phyloP scores from a whole-genome alignment of 2,329 filamentous ascomycete genomes.

The Diaporthe citrichinensis region DNA sequence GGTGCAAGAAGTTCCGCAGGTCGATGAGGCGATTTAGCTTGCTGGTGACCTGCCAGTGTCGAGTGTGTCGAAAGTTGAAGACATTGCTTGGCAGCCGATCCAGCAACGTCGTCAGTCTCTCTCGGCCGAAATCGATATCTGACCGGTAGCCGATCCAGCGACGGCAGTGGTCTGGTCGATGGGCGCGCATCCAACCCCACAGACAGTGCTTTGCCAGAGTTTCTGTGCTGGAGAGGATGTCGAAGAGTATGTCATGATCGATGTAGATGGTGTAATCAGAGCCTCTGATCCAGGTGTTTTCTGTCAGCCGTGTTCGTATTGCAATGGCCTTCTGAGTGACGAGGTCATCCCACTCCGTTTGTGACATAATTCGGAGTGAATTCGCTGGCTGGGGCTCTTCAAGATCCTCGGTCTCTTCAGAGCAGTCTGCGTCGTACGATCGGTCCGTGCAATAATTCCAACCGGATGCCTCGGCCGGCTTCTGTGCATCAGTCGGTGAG shows the following conservation, averaged over 20 bases:
- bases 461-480: not conserved
- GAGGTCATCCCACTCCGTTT: not conserved
- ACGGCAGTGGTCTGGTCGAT: not conserved
- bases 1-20: not conserved
- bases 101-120: not conserved
- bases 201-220: not conserved
- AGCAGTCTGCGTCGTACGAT: too few species aligned
- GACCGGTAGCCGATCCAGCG: not conserved
- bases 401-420: accelerated
- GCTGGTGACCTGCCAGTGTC: not conserved
- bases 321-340: not conserved
- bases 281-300: not conserved
- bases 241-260: not conserved
- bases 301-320: not conserved
- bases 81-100: accelerated
- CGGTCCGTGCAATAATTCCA: not conserved
- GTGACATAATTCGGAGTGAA: not conserved
- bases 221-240: not conserved
- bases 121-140: not conserved
- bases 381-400: not conserved
- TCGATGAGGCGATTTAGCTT: not conserved
- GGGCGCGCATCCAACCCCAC: not conserved
- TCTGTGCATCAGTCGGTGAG: not conserved
- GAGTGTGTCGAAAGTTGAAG: not conserved
- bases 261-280: not conserved